Evolutionary conservation across 1,284 basidiomycete genomes (phyloP).

Genomic region (Ganoderma lingzhi): DNA sequence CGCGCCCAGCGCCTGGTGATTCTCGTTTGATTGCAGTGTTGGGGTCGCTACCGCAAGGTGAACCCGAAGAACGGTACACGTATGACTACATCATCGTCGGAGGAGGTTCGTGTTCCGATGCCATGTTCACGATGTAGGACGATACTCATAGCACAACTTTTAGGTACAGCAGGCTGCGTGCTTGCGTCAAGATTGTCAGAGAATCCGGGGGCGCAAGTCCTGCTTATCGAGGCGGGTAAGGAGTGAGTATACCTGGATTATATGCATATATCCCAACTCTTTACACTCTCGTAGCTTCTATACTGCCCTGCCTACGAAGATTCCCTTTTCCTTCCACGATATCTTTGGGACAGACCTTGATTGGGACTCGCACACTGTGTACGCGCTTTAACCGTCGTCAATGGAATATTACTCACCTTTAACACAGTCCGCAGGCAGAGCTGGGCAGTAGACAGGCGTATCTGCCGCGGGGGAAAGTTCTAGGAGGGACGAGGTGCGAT

Average conservation of each 20-base stretch:
- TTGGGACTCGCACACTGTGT: background rate
- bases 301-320: background rate
- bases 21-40: background rate
- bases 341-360: background rate
- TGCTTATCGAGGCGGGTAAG: constrained; percentile 15
- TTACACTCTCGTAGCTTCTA: background rate
- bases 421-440: constrained; percentile 24
- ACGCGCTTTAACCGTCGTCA: too few relatives aligned
- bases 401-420: background rate
- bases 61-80: background rate
- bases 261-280: background rate
- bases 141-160: background rate
- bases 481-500: constrained; percentile 32
- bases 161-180: constrained; percentile 25
- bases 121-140: background rate
- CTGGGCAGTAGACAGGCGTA: constrained; percentile 25
- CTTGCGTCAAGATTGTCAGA: constrained; percentile 21
- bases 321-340: background rate
- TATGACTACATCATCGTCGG: constrained; percentile 8
- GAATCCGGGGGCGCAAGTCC: background rate
- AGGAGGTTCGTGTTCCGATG: background rate
- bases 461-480: constrained; percentile 29
- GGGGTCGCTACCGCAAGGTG: background rate
- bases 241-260: background rate
- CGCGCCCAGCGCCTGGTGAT: background rate